phyloP scores from a whole-genome alignment of 805 yeast genomes.

The Millerozyma miso region DNA sequence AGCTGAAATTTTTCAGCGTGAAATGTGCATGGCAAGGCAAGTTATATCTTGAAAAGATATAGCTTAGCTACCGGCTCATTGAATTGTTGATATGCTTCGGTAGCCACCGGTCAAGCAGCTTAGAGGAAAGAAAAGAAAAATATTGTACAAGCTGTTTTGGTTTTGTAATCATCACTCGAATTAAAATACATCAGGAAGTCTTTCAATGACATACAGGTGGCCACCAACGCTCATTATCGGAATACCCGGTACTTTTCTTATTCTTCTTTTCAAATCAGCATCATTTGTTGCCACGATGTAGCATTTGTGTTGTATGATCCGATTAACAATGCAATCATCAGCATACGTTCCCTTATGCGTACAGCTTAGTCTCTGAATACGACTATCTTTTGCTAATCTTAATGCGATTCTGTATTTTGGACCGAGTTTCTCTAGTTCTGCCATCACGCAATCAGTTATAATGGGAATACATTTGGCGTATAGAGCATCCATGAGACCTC shows the following conservation, averaged over 20 bases:
- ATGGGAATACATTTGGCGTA: conserved; percentile 94
- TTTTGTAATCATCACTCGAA: no score
- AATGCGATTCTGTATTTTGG: conserved; percentile 92
- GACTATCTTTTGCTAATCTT: conserved; percentile 87
- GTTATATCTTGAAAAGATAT: no score
- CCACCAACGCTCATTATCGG: conserved; percentile 97
- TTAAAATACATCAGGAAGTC: conserved; percentile 89
- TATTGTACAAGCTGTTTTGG: no score
- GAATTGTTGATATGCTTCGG: no score
- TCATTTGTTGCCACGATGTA: conserved; percentile 97
- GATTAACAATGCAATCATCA: conserved; percentile 91
- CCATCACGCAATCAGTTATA: conserved; percentile 96
- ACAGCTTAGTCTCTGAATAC: conserved; percentile 82
- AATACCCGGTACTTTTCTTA: conserved; percentile 95
- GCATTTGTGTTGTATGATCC: conserved; percentile 95
- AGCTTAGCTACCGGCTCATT: no score
- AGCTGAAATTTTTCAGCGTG: no score
- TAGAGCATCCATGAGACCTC: conserved; percentile 94
- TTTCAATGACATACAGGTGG: conserved; percentile 86
- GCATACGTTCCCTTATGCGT: conserved; percentile 96
- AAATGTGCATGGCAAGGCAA: no score
- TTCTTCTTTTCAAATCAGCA: conserved; percentile 91
- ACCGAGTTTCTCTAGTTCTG: conserved; percentile 94
- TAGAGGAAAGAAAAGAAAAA: no score
- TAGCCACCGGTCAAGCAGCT: no score